A percentile compares a stretch with the other conserved stretches of the same genome.
Conservation (phyloP, 352 stramenopile species). For the Blastocystis sp. region DNA sequence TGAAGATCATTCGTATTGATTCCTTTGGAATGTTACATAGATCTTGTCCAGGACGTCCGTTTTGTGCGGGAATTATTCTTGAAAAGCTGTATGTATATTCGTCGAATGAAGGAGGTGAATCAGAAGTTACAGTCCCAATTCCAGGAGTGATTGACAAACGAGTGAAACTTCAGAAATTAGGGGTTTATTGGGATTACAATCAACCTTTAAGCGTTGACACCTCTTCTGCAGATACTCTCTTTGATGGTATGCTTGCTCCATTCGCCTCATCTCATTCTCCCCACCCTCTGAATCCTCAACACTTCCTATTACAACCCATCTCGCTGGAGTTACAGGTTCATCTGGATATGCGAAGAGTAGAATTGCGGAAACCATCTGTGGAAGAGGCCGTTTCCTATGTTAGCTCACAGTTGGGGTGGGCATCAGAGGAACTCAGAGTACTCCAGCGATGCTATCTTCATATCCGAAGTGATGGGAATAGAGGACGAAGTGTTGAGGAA, state of each 20-base stretch:
- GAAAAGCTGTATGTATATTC: constrained; percentile 46
- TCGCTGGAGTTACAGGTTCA: constrained; percentile 2
- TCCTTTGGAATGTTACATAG: background rate
- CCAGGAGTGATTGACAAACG: constrained; percentile 41
- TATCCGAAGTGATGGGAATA: background rate
- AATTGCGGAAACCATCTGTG: background rate
- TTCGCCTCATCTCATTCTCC: background rate
- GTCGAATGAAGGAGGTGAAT: background rate
- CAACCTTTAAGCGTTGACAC: background rate
- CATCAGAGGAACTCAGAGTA: background rate
- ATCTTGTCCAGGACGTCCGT: background rate
- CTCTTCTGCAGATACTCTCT: background rate
- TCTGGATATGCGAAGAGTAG: constrained; percentile 8
- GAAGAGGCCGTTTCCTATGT: background rate
- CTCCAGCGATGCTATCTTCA: background rate
- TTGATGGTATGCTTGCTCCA: background rate
- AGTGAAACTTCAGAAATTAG: constrained; percentile 32
- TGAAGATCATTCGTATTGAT: constrained; percentile 40
- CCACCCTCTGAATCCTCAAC: background rate
- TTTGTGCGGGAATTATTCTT: constrained; percentile 25
- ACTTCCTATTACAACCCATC: constrained; percentile 25
- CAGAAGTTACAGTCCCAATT: background rate
- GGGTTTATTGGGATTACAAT: constrained; percentile 48
- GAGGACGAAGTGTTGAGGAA: background rate
- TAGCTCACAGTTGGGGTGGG: background rate